Percentiles rank a stretch among this genome's conserved stretches.
Evolutionary conservation across 345 rosid species (phyloP).

Genomic region (Linum usitatissimum): DNA sequence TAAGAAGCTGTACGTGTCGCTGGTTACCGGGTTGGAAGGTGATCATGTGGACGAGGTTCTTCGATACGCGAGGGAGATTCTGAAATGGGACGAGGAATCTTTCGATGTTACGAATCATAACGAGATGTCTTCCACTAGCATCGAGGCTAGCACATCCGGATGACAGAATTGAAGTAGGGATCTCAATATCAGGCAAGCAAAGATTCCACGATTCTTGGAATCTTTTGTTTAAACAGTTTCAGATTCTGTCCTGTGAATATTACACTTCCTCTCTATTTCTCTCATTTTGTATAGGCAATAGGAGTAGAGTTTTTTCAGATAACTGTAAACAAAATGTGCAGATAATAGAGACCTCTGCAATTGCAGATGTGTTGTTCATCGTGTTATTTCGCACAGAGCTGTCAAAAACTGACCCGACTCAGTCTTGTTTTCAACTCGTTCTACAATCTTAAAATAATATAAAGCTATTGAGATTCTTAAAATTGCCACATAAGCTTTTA

Average conservation of each 20-base stretch:
- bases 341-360: no score
- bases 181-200: background rate
- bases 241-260: background rate
- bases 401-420: no score
- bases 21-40: slow-evolving; percentile 43
- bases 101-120: slow-evolving; percentile 10
- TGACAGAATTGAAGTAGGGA: slow-evolving; percentile 15
- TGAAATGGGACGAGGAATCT: slow-evolving; percentile 48
- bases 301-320: background rate
- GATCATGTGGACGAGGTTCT: slow-evolving; percentile 52
- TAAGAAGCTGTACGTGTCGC: slow-evolving; percentile 47
- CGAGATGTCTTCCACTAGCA: slow-evolving; percentile 36
- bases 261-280: background rate
- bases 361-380: no score
- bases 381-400: no score
- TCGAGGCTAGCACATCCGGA: slow-evolving; percentile 41
- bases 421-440: no score
- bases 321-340: background rate
- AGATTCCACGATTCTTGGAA: background rate
- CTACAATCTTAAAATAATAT: no score
- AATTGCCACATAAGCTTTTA: no score
- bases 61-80: slow-evolving; percentile 51
- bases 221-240: background rate
- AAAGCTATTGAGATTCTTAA: no score
- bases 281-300: background rate